These are phyloP conservation scores for Vigna trinervia DNA, from an alignment of 306 rosid genomes.

Conservation along the genomic window DNA sequence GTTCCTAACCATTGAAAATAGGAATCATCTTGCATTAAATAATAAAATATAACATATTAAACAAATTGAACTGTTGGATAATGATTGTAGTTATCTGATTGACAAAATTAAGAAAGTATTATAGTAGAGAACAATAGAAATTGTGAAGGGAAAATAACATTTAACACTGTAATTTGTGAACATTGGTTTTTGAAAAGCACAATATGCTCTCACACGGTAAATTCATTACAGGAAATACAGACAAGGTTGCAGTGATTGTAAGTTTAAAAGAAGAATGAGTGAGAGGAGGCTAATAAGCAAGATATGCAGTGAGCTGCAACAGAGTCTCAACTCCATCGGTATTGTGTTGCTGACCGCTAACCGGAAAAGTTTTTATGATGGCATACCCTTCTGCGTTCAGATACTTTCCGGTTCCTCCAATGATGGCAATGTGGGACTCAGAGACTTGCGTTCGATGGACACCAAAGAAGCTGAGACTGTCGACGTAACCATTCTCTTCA, in stretches of 20 bases:
- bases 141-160: too few relatives aligned
- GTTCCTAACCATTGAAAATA: too few relatives aligned
- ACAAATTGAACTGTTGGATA: too few relatives aligned
- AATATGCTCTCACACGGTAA: too few relatives aligned
- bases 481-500: constrained; percentile 67
- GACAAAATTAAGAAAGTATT: too few relatives aligned
- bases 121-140: too few relatives aligned
- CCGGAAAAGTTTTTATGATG: constrained; percentile 62
- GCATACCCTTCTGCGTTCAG: constrained; percentile 74
- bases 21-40: too few relatives aligned
- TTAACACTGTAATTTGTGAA: not conserved
- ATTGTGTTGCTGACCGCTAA: constrained; percentile 57
- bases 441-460: constrained; percentile 69
- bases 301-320: constrained; percentile 66
- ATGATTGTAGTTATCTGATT: too few relatives aligned
- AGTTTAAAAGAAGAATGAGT: not conserved
- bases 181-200: not conserved
- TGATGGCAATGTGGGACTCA: constrained; percentile 78
- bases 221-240: not conserved
- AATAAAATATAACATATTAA: too few relatives aligned
- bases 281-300: constrained; percentile 45
- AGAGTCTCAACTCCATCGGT: constrained; percentile 71
- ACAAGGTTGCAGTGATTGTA: not conserved
- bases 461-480: constrained; percentile 80
- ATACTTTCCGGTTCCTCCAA: constrained; percentile 87